Percentiles rank a stretch among this genome's conserved stretches.
These are phyloP conservation scores for Haplosporangium gracile DNA, from an alignment of 192 early-diverging fungal genomes.

Conservation along the genomic window DNA sequence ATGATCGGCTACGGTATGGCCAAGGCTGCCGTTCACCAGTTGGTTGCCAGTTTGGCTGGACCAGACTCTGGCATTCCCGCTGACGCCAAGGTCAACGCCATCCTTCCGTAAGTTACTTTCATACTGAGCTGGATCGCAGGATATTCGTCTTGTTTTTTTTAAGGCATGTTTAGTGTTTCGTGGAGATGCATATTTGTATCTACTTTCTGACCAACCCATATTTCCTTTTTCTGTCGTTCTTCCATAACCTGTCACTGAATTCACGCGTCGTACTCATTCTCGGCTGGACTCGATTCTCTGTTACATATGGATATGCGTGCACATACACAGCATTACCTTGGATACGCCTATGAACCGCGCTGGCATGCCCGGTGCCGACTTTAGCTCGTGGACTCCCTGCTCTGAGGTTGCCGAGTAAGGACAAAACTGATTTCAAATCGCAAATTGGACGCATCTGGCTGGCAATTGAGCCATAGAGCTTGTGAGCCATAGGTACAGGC, in stretches of 20 bases:
- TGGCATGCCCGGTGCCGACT: slow-evolving; percentile 87
- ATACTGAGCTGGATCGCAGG: background rate
- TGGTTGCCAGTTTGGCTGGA: slow-evolving; percentile 81
- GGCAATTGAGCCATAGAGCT: background rate
- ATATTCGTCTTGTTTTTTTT: background rate
- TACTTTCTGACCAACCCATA: slow-evolving; percentile 3
- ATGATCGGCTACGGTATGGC: slow-evolving; percentile 93
- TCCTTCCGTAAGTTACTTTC: slow-evolving; percentile 68
- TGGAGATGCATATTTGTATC: background rate
- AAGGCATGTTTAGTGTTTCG: background rate
- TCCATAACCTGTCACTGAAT: background rate
- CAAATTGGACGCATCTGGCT: background rate
- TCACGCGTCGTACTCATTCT: background rate
- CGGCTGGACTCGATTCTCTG: background rate
- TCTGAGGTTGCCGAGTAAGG: slow-evolving; percentile 74
- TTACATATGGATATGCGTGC: background rate
- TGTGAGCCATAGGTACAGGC: background rate
- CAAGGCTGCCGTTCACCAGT: slow-evolving; percentile 94
- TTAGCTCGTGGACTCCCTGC: slow-evolving; percentile 88
- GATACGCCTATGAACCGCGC: slow-evolving; percentile 95
- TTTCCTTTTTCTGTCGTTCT: slow-evolving; percentile 14
- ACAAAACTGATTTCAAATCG: background rate
- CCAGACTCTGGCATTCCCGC: slow-evolving; percentile 80
- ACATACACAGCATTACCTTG: slow-evolving; percentile 71
- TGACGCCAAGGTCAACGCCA: slow-evolving; percentile 74